These are phyloP conservation scores for Heliocybe sulcata DNA, from an alignment of 1,284 basidiomycete species.

Conservation along the genomic window DNA sequence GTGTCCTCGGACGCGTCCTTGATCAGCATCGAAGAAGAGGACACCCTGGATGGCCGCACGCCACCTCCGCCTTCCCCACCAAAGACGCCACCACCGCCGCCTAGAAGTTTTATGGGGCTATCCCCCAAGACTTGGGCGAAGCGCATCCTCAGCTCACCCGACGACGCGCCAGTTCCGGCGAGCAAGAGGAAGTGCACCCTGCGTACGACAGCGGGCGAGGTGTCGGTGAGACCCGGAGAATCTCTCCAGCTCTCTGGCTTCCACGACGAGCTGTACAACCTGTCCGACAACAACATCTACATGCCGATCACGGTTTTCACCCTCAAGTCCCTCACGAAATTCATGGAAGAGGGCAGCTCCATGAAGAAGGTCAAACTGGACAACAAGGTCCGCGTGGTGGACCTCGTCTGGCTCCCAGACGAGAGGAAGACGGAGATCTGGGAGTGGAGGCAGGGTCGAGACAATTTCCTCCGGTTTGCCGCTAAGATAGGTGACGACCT, in stretches of 20 bases:
- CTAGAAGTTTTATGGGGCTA: no score
- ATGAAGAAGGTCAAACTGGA: background rate
- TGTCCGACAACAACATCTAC: background rate
- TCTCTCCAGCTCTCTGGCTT: background rate
- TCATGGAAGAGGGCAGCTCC: background rate
- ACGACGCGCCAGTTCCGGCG: background rate
- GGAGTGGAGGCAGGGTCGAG: background rate
- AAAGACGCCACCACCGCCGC: no score
- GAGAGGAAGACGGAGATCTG: background rate
- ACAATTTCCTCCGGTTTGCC: background rate
- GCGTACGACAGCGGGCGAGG: background rate
- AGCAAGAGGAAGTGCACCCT: background rate
- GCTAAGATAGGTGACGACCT: background rate
- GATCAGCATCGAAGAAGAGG: no score
- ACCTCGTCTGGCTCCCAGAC: background rate
- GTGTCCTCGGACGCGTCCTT: background rate
- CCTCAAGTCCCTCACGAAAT: background rate
- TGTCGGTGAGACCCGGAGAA: background rate
- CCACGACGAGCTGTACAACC: background rate
- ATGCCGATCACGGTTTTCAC: background rate
- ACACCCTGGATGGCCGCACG: no score
- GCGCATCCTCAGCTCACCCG: no score
- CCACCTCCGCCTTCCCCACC: no score
- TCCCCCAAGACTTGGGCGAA: background rate
- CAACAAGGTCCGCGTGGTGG: background rate